A percentile compares a stretch with the other conserved stretches of the same genome.
These are phyloP conservation scores for Backusella tuberculispora DNA, from an alignment of 192 early-diverging fungal species.

Conservation along the genomic window DNA sequence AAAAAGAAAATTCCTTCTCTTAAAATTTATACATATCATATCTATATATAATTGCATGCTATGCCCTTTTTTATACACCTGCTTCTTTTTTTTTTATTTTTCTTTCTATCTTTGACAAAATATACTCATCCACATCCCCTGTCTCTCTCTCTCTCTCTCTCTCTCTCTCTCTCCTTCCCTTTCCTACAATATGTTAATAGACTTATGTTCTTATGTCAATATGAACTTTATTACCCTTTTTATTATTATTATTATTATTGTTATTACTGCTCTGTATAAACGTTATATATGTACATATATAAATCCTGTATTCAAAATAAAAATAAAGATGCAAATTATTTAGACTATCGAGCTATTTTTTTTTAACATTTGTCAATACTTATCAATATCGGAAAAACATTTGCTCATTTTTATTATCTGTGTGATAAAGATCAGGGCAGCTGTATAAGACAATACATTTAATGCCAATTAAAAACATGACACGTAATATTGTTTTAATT, in stretches of 20 bases:
- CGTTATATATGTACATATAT: neutral
- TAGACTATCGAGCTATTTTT: neutral
- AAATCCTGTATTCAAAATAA: neutral
- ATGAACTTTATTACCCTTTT: neutral
- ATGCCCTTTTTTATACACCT: conserved; percentile 2
- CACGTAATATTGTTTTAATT: too few relatives aligned
- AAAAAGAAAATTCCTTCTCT: neutral
- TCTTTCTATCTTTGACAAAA: neutral
- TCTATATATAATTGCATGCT: conserved; percentile 8
- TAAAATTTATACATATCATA: conserved; percentile 11
- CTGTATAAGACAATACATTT: too few relatives aligned
- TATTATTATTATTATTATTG: neutral
- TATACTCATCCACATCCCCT: neutral
- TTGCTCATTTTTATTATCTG: neutral
- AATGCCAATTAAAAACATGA: too few relatives aligned
- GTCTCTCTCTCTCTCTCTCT: neutral
- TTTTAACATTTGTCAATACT: neutral
- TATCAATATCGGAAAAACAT: neutral
- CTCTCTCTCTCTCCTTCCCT: neutral
- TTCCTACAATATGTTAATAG: neutral
- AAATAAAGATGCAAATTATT: neutral
- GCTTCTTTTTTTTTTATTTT: neutral
- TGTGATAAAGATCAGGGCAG: too few relatives aligned
- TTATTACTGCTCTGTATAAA: neutral
- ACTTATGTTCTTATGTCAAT: neutral